Evolutionary conservation across 2,329 filamentous ascomycete genomes (phyloP).

Genomic region (Aspergillus novoparasiticus): DNA sequence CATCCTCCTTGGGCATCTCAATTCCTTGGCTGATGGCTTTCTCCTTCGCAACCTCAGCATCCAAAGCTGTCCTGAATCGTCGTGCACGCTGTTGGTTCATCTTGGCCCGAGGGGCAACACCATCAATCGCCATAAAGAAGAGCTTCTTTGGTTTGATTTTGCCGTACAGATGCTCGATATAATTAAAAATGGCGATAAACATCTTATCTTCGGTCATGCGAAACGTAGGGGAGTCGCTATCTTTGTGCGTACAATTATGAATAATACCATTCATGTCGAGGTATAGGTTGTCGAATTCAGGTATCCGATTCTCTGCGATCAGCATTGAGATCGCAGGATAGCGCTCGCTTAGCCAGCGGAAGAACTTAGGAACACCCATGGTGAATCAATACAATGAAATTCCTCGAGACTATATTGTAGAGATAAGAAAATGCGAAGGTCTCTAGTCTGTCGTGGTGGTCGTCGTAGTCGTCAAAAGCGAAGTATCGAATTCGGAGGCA

Average conservation of each 20-base stretch:
- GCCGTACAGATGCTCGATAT: constrained; percentile 97
- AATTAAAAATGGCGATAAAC: constrained; percentile 99
- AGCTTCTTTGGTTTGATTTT: constrained; percentile 98
- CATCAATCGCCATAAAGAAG: constrained; percentile 99
- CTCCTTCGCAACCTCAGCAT: constrained; percentile 84
- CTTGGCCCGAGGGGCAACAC: constrained; percentile 95
- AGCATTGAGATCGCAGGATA: constrained; percentile 98
- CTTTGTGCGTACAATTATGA: constrained; percentile 98
- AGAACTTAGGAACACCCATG: constrained; percentile 83
- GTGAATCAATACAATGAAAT: constrained; percentile 28
- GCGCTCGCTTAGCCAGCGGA: constrained; percentile 98
- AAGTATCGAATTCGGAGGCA: constrained; percentile 24
- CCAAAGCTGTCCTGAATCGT: constrained; percentile 90
- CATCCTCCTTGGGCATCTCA: constrained; percentile 90
- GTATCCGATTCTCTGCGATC: constrained; percentile 97
- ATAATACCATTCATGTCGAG: constrained; percentile 96
- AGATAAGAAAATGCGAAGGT: constrained; percentile 13
- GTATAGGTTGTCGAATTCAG: constrained; percentile 97
- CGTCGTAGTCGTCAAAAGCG: constrained; percentile 25
- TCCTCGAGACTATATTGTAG: constrained; percentile 12
- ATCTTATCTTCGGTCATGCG: constrained; percentile 97
- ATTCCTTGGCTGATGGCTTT: constrained; percentile 88
- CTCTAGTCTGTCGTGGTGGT: constrained; percentile 18
- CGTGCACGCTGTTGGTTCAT: constrained; percentile 99
- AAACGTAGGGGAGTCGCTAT: constrained; percentile 87